Percentiles rank a stretch among this genome's conserved stretches.
phyloP scores from a whole-genome alignment of 805 yeast species.

The Isabelozyma rhagii region DNA sequence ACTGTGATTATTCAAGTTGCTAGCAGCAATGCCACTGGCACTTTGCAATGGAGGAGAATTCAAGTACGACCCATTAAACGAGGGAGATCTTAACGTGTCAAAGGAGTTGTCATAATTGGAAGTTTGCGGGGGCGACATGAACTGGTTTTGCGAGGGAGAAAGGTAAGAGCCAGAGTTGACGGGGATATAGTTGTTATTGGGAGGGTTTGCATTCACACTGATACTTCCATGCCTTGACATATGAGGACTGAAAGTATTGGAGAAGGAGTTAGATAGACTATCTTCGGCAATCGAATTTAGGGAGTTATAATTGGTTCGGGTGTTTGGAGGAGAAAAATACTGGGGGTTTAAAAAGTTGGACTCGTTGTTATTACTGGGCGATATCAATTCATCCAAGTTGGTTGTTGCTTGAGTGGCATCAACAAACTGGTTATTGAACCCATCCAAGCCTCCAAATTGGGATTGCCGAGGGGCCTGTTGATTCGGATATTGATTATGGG shows the following conservation, averaged over 20 bases:
- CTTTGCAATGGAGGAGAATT: slow-evolving; percentile 35
- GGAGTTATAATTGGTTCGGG: slow-evolving; percentile 17
- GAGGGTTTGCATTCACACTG: slow-evolving; percentile 19
- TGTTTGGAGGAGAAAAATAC: slow-evolving; percentile 39
- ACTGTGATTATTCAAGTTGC: slow-evolving; percentile 11
- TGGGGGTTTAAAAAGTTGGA: slow-evolving; percentile 29
- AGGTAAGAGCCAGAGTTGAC: slow-evolving; percentile 27
- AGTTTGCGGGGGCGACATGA: slow-evolving; percentile 28
- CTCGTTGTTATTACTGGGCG: slow-evolving; percentile 21
- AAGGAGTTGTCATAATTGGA: slow-evolving; percentile 23
- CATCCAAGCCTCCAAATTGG: slow-evolving; percentile 4
- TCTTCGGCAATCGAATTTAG: slow-evolving; percentile 34
- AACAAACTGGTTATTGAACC: slow-evolving; percentile 4
- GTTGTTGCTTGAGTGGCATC: slow-evolving; percentile 14
- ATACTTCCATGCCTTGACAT: slow-evolving; percentile 28
- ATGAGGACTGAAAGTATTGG: slow-evolving; percentile 25
- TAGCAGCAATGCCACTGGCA: slow-evolving; percentile 7
- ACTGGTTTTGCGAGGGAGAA: slow-evolving; percentile 31
- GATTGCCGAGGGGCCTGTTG: slow-evolving; percentile 5
- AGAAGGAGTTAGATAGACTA: slow-evolving; percentile 9
- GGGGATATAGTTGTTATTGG: slow-evolving; percentile 14
- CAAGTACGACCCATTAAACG: slow-evolving; percentile 24
- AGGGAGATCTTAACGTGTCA: slow-evolving; percentile 36
- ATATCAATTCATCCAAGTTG: slow-evolving; percentile 35
- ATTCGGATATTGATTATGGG: slow-evolving; percentile 3